Conservation (phyloP, 108 stramenopile species). For the Cyclotella distinguenda region DNA sequence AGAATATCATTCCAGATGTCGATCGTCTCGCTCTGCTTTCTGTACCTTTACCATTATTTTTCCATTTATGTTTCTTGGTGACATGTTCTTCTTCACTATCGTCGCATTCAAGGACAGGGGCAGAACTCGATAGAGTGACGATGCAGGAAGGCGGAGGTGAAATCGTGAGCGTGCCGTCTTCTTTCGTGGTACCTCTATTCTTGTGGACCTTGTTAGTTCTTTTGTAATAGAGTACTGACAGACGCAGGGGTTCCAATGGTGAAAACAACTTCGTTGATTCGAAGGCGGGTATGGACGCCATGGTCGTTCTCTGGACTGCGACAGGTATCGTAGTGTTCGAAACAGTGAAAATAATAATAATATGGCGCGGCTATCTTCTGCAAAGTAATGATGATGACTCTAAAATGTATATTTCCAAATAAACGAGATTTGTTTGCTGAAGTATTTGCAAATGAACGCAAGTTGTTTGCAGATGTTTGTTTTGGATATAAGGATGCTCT, state of each 20-base stretch:
- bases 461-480: too few relatives aligned
- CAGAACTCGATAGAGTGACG: slow-evolving; percentile 3
- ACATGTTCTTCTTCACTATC: slow-evolving; percentile 13
- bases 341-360: too few relatives aligned
- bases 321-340: too few relatives aligned
- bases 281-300: too few relatives aligned
- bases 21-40: neutral
- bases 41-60: slow-evolving; percentile 5
- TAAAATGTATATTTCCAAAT: too few relatives aligned
- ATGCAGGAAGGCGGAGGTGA: slow-evolving; percentile 27
- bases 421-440: too few relatives aligned
- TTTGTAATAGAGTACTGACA: slow-evolving; percentile 74
- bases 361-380: too few relatives aligned
- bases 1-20: slow-evolving; percentile 1
- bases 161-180: slow-evolving; percentile 62
- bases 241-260: slow-evolving; percentile 3
- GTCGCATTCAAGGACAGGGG: neutral
- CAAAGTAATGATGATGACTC: too few relatives aligned
- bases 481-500: too few relatives aligned
- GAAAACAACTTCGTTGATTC: too few relatives aligned
- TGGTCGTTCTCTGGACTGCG: too few relatives aligned
- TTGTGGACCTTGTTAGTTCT: slow-evolving; percentile 72
- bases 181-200: slow-evolving; percentile 47
- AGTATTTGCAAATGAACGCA: too few relatives aligned
- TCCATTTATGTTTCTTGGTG: slow-evolving; percentile 8